Base-by-base conservation (phyloP, 768 basidiomycete genomes). In the Mycena galopus region DNA sequence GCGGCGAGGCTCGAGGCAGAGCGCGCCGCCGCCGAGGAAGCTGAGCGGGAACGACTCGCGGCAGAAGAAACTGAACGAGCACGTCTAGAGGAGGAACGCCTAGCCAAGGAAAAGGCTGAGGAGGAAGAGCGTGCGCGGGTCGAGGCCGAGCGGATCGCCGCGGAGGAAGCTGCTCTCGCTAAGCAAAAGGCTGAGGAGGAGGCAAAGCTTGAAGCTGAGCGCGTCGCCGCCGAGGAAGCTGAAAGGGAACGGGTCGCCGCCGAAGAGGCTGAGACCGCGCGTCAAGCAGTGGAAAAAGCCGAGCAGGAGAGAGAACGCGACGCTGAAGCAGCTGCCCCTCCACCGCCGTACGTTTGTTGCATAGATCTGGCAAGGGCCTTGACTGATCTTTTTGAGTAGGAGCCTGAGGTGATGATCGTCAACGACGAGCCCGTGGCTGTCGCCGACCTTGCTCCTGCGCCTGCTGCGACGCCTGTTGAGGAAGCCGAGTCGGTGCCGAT, bases 391-490 rank as follows among this genome's bases (percentile, higher is more conserved):
- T 55, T 61, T n/a, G 35, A 11, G 4, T 32, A 59, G 60, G 44
- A 58, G 37, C 23, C 67, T 44, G 60, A 67, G n/a, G 47, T 65
- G 23, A 69, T 69, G 61, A 50, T 69, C 14, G 55, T 69, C 61
- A 69, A 69, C 33, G 61, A 64, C 25, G 62, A 70, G 21, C 62
- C 63, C 25, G 56, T 70, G 33, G 23, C 69, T 1, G 35, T 50
- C 25, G 61, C 62, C n/a, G 62, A 59, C 25, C 42, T 50, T 50
- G 47, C 53, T 23, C 55, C 64, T 33, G 66, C 71, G 32, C 57
- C 30, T 64, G 29, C 32, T 30, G 37, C 59, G 8, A 50, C 64
- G 21, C 64, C 56, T 17, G 56, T 47, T 44, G 61, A 67, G 14
- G 59, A 57, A 37, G 53, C 55, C 32, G 42, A 75, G 29, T 58